These are phyloP conservation scores for Alternaria novae-zelandiae DNA, from an alignment of 2,329 filamentous ascomycete genomes.

Conservation along the genomic window DNA sequence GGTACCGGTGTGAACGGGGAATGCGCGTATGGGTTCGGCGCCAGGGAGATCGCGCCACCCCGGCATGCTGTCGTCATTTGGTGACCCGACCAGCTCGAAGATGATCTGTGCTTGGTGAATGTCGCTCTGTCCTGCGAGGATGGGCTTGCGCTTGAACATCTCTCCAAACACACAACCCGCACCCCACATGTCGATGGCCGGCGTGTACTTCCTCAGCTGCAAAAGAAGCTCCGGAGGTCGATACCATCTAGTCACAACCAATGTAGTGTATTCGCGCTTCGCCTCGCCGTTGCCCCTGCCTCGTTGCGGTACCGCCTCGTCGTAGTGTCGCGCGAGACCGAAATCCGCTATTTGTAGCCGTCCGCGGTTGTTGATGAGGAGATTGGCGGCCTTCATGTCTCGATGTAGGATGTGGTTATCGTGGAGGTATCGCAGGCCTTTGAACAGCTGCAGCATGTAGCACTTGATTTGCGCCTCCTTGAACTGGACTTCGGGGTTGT, in stretches of 20 bases:
- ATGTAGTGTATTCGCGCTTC: conserved; percentile 88
- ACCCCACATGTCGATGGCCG: conserved; percentile 97
- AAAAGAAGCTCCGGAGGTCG: conserved; percentile 90
- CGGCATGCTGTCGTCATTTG: conserved; percentile 90
- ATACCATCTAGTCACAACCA: conserved; percentile 98
- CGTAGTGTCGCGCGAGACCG: conserved; percentile 90
- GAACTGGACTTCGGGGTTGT: conserved; percentile 89
- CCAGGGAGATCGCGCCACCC: conserved; percentile 85
- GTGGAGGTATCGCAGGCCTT: conserved; percentile 89
- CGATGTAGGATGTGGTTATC: conserved; percentile 85
- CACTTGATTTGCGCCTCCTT: conserved; percentile 94
- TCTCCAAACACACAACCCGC: conserved; percentile 99
- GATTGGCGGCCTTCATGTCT: conserved; percentile 98
- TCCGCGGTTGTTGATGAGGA: conserved; percentile 93
- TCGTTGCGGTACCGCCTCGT: conserved; percentile 77
- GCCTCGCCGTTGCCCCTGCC: conserved; percentile 85
- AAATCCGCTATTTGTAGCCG: conserved; percentile 98
- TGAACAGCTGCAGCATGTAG: conserved; percentile 91
- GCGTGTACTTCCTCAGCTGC: conserved; percentile 89
- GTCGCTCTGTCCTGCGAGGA: conserved; percentile 88
- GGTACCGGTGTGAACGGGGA: conserved; percentile 66
- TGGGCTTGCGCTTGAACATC: conserved; percentile 94
- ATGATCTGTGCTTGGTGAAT: conserved; percentile 90
- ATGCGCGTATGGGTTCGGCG: conserved; percentile 74
- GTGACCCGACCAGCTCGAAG: conserved; percentile 89